Base-by-base conservation (phyloP, 495 filamentous ascomycete species). In the Penicillium lagena region DNA sequence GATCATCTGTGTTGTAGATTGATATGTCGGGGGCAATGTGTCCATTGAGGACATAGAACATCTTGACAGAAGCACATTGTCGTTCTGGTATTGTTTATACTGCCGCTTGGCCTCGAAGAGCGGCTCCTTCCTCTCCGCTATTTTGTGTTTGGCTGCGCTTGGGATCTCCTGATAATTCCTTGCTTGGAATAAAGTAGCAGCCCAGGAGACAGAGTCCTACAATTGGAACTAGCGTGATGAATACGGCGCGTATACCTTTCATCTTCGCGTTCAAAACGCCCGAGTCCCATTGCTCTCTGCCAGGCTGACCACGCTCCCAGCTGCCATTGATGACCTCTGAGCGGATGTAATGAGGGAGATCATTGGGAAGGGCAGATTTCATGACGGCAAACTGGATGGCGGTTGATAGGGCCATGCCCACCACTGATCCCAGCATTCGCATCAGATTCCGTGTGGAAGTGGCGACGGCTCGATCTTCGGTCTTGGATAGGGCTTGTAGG, bases 381-480 rank as follows among this genome's bases (percentile, higher is more conserved):
- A 81, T 55, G 0, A 64, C 63, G 32, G 64, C 70, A 22, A 71
- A 65, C 31, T 80, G 58, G 0, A 78, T 52, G 2, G 77, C 72
- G 1, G 76, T 72, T 0, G 74, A 77, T 12, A 79, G 51, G 1
- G 77, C 75, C 4, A 83, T 62, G 1, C 79, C 78, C 29, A 71
- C 66, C 11, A 77, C 69, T 11, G 76, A 76, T 5, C 78, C 78
- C 0, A 78, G 52, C 22, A 69, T 71, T 22, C 78, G 70, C 43
- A 81, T 63, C 50, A 81, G 77, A 49, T 83, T 83, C 7, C 78
- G 69, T 42, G 75, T 68, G 9, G 70, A 73, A 30, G 76, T 81
- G 9, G 78, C 68, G 7, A 82, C 74, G 1, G 79, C 79, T 30
- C 78, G 66, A 35, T 83, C 73, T 11, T 67, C 45, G 29, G 73